phyloP scores from a whole-genome alignment of 441 rosid genomes.

The Capsella rubella region DNA sequence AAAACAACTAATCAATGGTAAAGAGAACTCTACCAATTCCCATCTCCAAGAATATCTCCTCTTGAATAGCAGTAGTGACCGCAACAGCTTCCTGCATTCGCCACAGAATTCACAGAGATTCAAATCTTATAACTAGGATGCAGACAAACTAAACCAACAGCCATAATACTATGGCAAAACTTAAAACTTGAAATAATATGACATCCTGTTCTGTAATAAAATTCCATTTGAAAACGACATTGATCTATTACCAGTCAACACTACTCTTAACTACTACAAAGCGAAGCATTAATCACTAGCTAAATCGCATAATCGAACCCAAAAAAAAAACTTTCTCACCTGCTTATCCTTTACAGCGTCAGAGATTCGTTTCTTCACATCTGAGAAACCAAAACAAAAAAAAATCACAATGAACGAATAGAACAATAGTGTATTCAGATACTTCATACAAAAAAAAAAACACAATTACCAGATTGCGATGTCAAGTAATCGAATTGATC shows the following conservation, averaged over 20 bases:
- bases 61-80: conserved; percentile 81
- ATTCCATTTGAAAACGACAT: conserved; percentile 28
- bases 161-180: no score
- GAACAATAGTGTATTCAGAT: no score
- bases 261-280: neutral
- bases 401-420: neutral
- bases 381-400: conserved; percentile 36
- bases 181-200: no score
- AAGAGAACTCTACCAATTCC: conserved; percentile 58
- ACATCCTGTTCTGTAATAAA: no score
- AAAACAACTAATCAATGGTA: no score
- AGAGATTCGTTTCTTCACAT: conserved; percentile 78
- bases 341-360: conserved; percentile 86
- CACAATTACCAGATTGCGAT: conserved; percentile 64
- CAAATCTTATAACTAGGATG: no score
- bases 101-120: no score
- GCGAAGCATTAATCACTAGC: neutral
- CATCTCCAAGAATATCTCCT: conserved; percentile 83
- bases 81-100: conserved; percentile 82
- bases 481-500: conserved; percentile 67
- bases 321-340: conserved; percentile 41
- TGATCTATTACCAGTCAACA: neutral
- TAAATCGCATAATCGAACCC: neutral
- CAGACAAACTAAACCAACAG: no score
- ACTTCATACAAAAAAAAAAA: no score